Base-by-base conservation (phyloP, 2,329 filamentous ascomycete species). In the Metarhizium anisopliae region DNA sequence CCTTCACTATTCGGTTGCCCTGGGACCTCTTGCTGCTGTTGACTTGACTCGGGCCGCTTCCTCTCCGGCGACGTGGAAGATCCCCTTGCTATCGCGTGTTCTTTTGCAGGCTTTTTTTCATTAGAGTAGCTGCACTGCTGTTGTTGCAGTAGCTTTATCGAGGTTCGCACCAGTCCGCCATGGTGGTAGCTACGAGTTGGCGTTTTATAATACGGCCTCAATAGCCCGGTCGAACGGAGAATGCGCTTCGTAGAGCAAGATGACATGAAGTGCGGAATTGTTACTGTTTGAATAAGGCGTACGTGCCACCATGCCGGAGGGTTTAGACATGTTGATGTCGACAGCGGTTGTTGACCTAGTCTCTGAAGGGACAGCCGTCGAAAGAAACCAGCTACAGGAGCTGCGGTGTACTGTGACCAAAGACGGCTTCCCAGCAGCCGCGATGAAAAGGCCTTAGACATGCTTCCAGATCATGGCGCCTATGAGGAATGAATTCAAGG, bases 401-500 rank as follows among this genome's bases (percentile, higher is more conserved):
- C 56, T 53, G 52, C 59, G 55, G 58, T 63, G 59, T 60, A 59
- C 60, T 63, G 62, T 60, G 66, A 64, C 58, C 67, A 64, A 56
- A 69, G 62, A 61, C 65, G 67, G 64, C 68, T 68, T 63, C 68
- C 66, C 56, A 68, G 59, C 60, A 69, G 64, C 69, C 68, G 67
- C 59, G 66, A 66, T 58, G 67, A 66, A 58, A 68, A 64, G 62
- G 63, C 67, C 66, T 68, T 74, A 67, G 71, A 71, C 73, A 75
- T 75, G 61, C 67, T 69, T 60, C 63, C 65, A 63, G 64, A 62
- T 69, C 73, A 75, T 75, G 70, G 66, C 67, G 67, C 57, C 65
- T 62, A n/a, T 4, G n/a, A 40, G 10, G 45, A 49, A 13, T 16
- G 13, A 7, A n/a, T 29, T 30, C 25, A 4, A 20, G 25, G 14